Percentiles rank a stretch among this genome's conserved stretches.
Conservation (phyloP, 2,329 filamentous ascomycete genomes). For the Colletotrichum siamense region DNA sequence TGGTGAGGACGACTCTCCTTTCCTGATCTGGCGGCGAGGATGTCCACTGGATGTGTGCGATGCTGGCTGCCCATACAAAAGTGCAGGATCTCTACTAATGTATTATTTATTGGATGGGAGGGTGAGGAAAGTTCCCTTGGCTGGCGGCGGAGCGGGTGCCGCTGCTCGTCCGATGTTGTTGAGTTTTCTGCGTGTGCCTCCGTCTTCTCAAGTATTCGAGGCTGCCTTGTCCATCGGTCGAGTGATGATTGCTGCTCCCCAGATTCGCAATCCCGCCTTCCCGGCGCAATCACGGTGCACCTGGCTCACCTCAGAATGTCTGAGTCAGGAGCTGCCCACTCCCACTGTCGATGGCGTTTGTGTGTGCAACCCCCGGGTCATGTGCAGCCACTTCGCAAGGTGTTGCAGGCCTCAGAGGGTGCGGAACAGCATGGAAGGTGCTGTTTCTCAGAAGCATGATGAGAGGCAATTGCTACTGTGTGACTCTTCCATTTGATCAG, state of each 20-base stretch:
- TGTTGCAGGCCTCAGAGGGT: neutral
- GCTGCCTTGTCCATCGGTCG: neutral
- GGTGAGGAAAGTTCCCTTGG: neutral
- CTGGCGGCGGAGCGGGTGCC: neutral
- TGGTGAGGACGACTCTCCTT: neutral
- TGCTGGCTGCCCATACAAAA: neutral
- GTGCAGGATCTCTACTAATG: neutral
- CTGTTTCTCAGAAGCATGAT: neutral
- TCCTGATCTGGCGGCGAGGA: neutral
- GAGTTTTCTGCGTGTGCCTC: neutral
- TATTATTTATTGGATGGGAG: neutral
- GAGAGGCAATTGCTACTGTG: neutral
- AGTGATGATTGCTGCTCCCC: neutral
- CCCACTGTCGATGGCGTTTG: neutral
- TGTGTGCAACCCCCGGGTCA: neutral
- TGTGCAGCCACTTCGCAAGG: neutral
- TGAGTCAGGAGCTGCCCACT: slow-evolving; percentile 10
- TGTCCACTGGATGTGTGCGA: neutral
- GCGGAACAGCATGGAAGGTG: slow-evolving; percentile 13
- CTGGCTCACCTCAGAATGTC: neutral
- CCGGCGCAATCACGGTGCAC: neutral
- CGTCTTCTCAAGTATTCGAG: neutral
- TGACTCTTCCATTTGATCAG: neutral
- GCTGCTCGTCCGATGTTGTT: neutral
- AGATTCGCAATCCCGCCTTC: neutral